Conservation (phyloP, 441 rosid species). For the Bocquillonia castaneifolia region DNA sequence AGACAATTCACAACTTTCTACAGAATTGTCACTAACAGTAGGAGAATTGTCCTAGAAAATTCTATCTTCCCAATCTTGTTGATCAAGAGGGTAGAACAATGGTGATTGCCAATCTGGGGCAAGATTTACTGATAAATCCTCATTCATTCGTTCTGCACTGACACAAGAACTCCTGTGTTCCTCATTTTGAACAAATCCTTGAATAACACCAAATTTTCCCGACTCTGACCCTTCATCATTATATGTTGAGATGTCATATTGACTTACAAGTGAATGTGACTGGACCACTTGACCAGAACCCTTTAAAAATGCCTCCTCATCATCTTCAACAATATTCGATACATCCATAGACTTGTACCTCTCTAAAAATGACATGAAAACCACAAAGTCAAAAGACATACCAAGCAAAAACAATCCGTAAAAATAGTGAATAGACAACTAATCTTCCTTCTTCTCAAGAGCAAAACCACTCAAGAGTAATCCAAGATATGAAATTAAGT, state of each 20-base stretch:
- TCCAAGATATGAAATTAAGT: no score
- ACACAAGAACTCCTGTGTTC: conserved; percentile 43
- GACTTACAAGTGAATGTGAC: conserved; percentile 32
- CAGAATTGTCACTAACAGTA: conserved; percentile 38
- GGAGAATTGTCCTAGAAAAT: conserved; percentile 84
- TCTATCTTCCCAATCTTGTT: conserved; percentile 86
- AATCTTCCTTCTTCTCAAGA: not conserved
- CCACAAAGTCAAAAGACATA: conserved; percentile 16
- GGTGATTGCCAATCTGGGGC: conserved; percentile 51
- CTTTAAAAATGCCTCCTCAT: conserved; percentile 75
- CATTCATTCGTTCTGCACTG: conserved; percentile 67
- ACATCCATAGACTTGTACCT: conserved; percentile 49
- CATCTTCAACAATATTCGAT: conserved; percentile 78
- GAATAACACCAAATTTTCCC: conserved; percentile 33
- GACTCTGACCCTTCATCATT: conserved; percentile 34
- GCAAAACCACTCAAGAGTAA: no score
- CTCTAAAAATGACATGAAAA: conserved; percentile 44
- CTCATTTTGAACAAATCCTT: conserved; percentile 35
- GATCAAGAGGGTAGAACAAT: conserved; percentile 66
- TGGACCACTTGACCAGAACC: conserved; percentile 42
- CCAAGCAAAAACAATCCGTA: conserved; percentile 20
- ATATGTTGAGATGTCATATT: conserved; percentile 38
- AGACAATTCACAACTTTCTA: conserved; percentile 38
- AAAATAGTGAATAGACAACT: not conserved
- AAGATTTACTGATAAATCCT: conserved; percentile 36